Base-by-base conservation (phyloP, 768 basidiomycete genomes). In the Leccinum incarnatum region DNA sequence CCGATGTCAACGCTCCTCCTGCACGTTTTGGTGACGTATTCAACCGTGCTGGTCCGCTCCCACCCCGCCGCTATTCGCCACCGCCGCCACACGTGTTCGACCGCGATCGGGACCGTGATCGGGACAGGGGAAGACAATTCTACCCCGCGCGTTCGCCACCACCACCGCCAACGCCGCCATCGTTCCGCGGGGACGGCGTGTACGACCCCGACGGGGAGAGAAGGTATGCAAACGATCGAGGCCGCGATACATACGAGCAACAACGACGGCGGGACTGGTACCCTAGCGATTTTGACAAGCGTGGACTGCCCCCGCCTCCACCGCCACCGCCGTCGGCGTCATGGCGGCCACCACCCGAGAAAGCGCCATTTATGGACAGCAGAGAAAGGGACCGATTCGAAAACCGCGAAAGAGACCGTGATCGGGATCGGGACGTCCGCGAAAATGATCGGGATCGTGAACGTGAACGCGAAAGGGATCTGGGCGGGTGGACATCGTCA, bases 401-500 rank as follows among this genome's bases (percentile, higher is more conserved):
- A 19, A 23, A 79, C 5, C 72, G 77, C 34, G 75, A 76, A 12
- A 67, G 67, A 50, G 66, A 67, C 1, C 55, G 77, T 8, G 75
- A 68, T 10, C 65, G 61, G 21, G 63, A 46, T 40, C 37, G 37
- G 37, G 37, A 68, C 1, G 4, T 58, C 1, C 67, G 66, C 17
- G 80, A 81, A 2, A 75, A 79, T 7, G 76, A 77, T 14, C 61
- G 63, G n/a, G 79, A 79, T 4, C 76, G 79, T 7, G 76, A 77
- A 8, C 61, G 62, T 19, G 79, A 79, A 5, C 75, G 79, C 9
- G 75, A 76, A 2, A 61, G 62, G 12, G 64, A 65, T 25, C 52
- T 57, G 6, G 58, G 46, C 3, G 56, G 45, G 10, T 11, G 27
- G 2, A 54, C 72, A 7, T 19, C 45, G 21, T 19, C 40, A 42